Conservation (phyloP, 306 rosid species). For the Prinsepia uniflora region DNA sequence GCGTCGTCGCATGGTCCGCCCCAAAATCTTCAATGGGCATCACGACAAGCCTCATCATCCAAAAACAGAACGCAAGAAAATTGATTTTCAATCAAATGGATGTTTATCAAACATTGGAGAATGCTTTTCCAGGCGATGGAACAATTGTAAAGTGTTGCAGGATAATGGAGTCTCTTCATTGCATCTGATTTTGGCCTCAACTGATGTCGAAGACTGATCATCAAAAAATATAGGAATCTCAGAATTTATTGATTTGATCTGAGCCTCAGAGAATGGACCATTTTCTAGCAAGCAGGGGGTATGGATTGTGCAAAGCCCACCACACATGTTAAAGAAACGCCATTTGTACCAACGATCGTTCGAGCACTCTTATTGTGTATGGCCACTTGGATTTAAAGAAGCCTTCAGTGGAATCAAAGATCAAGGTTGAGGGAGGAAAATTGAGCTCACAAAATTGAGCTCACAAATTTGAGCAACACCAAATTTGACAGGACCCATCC, state of each 20-base stretch:
- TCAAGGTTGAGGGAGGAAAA: too few species aligned
- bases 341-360: too few species aligned
- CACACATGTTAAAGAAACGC: conserved; percentile 18
- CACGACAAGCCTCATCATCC: too few species aligned
- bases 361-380: too few species aligned
- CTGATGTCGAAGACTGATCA: conserved; percentile 41
- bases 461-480: too few species aligned
- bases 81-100: conserved; percentile 29
- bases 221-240: conserved; percentile 66
- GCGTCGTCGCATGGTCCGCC: conserved; percentile 44
- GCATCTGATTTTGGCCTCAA: conserved; percentile 47
- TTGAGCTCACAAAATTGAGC: too few species aligned
- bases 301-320: conserved; percentile 43
- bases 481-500: too few species aligned
- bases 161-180: conserved; percentile 15
- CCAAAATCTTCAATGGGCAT: too few species aligned
- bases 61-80: neutral
- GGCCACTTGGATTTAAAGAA: too few species aligned
- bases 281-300: conserved; percentile 51
- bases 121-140: conserved; percentile 24
- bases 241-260: conserved; percentile 52
- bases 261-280: conserved; percentile 33
- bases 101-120: conserved; percentile 20
- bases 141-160: conserved; percentile 34
- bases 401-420: too few species aligned